Evolutionary conservation across 345 rosid genomes (phyloP), one percentile per base, ranked within the genome.

Genomic region (Excoecaria agallocha): DNA sequence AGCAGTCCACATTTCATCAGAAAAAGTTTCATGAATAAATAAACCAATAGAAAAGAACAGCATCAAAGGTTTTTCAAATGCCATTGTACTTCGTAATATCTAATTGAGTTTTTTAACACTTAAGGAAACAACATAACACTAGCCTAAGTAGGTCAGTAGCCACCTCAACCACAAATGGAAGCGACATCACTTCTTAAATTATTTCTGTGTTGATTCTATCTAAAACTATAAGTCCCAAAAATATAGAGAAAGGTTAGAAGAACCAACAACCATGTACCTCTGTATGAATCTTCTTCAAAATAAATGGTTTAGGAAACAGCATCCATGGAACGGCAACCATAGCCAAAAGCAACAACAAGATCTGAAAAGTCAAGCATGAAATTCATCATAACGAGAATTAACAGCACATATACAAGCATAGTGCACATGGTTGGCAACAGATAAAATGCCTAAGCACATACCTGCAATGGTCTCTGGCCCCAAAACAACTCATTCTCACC

Each of bases 381-480:
- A 60, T 61, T 50, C 24, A 67, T 63, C 24, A 64, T 19, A 50
- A 39, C 38, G 69, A 61, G 74, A 69, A 76, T 12, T 72, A 75
- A 51, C 68, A 25, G 74, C 67, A 73, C 38, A 22, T 15, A 52
- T 11, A 17, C 45, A 41, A 1, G 39, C 4, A 48, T 43, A 54
- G 17, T 17, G 3, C 57, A 20, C 35, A 52, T 39, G 41, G 30
- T 20, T 35, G 12, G 17, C 16, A 43, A 65, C 58, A 62, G 67
- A 22, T 72, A 37, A 3, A 59, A 66, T 60, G 51, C 52, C 35
- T 50, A 62, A 78, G 57, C 79, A 57, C 68, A 54, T 82, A 84
- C 98, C 97, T 94, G 98, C 64, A 94, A 92, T 22, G 91, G 91
- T 77, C 96, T 87, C 86, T 94, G 98, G 39, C 98, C 97, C 93